Evolutionary conservation across 257 asterid species (phyloP), one percentile per base, ranked within the genome.

Genomic region (Nicotiana tomentosiformis): DNA sequence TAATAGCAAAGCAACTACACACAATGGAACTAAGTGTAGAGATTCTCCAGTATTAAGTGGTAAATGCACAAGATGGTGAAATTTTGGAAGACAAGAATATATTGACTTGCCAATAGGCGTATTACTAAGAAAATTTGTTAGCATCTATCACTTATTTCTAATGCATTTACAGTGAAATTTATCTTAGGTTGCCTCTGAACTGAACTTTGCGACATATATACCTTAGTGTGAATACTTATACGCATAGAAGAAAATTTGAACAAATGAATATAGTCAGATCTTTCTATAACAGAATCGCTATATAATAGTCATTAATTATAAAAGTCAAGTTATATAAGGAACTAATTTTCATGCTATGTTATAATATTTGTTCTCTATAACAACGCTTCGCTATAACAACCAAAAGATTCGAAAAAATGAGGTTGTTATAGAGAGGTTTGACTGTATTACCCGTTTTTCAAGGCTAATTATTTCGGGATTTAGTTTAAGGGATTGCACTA

Each of bases 361-460:
- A 3, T 29, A 29, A 29, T 29, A 29, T 29, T 29, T 29, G 30
- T 29, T 29, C 30, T 33, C 0, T 3, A 33, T 33, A 35, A 35
- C 7, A 5, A 35, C 39, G 5, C 7, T 35, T 35, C 1, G 39
- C 39, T 35, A 5, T 35, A 35, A 35, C 7, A 35, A 35, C 7
- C 7, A 35, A 35, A 35, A 35, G 30, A 35, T 35, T 2, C 0
- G 7, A 1, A 23, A 23, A 23, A 23, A 23, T 1, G 26, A 35
- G 1, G 1, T 35, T 35, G 1, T 35, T 35, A 35, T 35, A 35
- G 39, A 5, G 39, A 35, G 0, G 39, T 35, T 35, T 35, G 39
- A 35, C 7, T 5, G 14, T 17, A 84, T 81, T 91, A 94, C 98
- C 92, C 93, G 88, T 85, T 91, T 23, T 81, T 96, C 95, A 23